These are phyloP conservation scores for Chlorophyllum brunneum DNA, from an alignment of 768 basidiomycete genomes.

Conservation along the genomic window DNA sequence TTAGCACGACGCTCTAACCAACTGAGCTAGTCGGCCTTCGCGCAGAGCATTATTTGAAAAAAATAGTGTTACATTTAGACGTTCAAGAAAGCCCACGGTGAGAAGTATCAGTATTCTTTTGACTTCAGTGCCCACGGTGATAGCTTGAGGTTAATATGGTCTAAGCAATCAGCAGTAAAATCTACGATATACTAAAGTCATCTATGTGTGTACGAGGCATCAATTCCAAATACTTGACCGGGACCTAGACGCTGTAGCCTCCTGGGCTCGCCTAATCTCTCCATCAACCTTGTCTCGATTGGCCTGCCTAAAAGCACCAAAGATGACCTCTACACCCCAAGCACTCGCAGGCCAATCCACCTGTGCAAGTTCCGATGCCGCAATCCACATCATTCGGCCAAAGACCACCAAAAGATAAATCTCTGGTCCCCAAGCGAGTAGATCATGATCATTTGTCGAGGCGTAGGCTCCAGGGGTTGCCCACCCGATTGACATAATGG, in stretches of 20 bases:
- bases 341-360: background rate
- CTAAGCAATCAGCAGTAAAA: too few relatives aligned
- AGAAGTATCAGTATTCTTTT: too few relatives aligned
- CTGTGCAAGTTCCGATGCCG: background rate
- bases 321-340: background rate
- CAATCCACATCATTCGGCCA: background rate
- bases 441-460: background rate
- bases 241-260: background rate
- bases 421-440: constrained; percentile 3
- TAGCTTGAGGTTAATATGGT: too few relatives aligned
- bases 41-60: background rate
- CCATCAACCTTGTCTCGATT: background rate
- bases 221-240: background rate
- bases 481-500: background rate
- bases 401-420: background rate
- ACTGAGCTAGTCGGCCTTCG: constrained; percentile 90
- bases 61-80: too few relatives aligned
- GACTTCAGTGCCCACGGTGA: too few relatives aligned
- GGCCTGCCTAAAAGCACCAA: background rate
- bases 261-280: background rate
- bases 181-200: background rate
- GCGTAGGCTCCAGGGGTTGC: background rate
- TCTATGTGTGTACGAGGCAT: background rate
- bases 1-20: constrained; percentile 94
- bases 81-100: too few relatives aligned